These are phyloP conservation scores for Globisporangium paddicum DNA, from an alignment of 352 stramenopile genomes.

Conservation along the genomic window DNA sequence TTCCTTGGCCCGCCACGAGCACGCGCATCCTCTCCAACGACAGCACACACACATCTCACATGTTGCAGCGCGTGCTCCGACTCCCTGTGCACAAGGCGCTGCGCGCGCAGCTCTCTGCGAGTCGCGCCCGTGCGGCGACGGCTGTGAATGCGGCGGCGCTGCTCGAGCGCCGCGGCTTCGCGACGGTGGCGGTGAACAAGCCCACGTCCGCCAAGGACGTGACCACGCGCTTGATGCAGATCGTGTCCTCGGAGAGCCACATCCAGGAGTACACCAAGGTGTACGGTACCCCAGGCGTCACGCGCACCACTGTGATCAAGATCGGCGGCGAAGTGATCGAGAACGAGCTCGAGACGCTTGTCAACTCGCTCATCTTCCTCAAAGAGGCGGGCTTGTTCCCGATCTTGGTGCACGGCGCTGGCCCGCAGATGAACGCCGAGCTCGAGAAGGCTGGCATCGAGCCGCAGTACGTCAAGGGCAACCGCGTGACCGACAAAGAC, in stretches of 20 bases:
- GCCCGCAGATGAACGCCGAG: conserved; percentile 88
- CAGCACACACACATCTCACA: neutral
- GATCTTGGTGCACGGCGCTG: conserved; percentile 85
- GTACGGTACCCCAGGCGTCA: conserved; percentile 67
- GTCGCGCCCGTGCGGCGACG: neutral
- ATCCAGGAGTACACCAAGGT: conserved; percentile 67
- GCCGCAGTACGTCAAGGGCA: conserved; percentile 84
- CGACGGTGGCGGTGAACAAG: conserved; percentile 14
- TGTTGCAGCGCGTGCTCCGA: conserved; percentile 21
- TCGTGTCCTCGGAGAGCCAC: conserved; percentile 50
- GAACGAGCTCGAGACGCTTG: conserved; percentile 81
- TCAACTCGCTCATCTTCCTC: conserved; percentile 81
- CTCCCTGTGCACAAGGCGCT: conserved; percentile 13
- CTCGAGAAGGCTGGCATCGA: conserved; percentile 75
- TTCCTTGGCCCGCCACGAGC: neutral
- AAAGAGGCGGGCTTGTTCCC: conserved; percentile 79
- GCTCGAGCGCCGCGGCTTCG: neutral
- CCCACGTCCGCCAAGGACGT: conserved; percentile 47
- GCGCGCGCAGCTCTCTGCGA: conserved; percentile 7
- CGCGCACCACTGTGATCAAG: conserved; percentile 85
- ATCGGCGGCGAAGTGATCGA: conserved; percentile 88
- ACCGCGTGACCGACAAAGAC: conserved; percentile 83
- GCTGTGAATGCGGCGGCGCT: neutral
- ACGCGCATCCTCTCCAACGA: neutral
- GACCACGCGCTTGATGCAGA: conserved; percentile 47